Base-by-base conservation (phyloP, 2,329 filamentous ascomycete genomes). In the Daldinia sp. region DNA sequence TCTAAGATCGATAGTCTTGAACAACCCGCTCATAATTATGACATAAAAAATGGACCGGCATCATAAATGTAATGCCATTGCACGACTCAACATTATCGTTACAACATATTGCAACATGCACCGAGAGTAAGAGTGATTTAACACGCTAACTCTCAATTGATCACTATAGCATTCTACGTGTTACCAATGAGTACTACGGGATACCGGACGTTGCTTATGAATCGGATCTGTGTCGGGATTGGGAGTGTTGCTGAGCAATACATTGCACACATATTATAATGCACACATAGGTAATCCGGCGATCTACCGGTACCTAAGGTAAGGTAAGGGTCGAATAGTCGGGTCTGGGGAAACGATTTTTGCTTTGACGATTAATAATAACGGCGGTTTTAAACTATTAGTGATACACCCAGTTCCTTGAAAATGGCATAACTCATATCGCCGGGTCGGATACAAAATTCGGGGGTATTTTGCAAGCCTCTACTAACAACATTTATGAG, bases 201-300 rank as follows among this genome's bases (percentile, higher is more conserved):
- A 18, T 51, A 2, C n/a, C 7, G 6, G 26, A 18, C 33, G 30
- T 59, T 70, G 65, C 68, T 69, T 63, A 70, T 63, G 68, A 70
- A 72, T 72, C 68, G 65, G 70, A 57, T 64, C 57, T 69, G 18
- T 51, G 57, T 71, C 67, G 69, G 69, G 67, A 72, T 71, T 23
- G 20, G 20, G 20, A 23, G 20, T 23, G 20, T 23, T 70, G 58
- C 54, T 72, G 64, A 72, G 59, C 63, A 69, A 65, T 51, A 39
- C 42, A 55, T 64, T 41, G 20, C n/a, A 35, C 33, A 35, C 26
- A 48, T 26, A 23, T 46, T 10, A 6, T n/a, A 37, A 54, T 20
- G 63, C 66, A 68, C 20, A 23, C 20, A 23, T 2, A 23, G 20
- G 20, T 68, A 65, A 70, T 62, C 50, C 60, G 35, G 55, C 58